Evolutionary conservation across 257 asterid genomes (phyloP).

Genomic region (Plantago major): DNA sequence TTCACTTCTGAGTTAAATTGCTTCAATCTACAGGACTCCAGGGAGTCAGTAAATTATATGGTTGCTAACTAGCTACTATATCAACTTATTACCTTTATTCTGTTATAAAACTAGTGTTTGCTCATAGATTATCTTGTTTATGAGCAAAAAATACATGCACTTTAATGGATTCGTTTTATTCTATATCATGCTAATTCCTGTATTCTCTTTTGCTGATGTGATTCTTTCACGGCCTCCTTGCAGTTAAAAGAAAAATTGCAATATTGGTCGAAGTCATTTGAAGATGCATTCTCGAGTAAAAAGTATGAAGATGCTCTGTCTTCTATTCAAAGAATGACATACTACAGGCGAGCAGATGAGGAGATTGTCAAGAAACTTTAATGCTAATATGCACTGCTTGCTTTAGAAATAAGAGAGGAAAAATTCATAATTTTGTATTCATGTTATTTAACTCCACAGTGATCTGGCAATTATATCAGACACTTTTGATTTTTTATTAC

Average conservation of each 20-base stretch:
- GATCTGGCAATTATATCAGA: too few species aligned
- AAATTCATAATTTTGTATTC: too few species aligned
- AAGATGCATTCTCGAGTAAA: slow-evolving; percentile 45
- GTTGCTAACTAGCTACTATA: background rate
- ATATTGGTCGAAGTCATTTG: slow-evolving; percentile 57
- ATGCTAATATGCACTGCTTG: background rate
- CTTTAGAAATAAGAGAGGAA: too few species aligned
- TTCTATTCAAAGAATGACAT: slow-evolving; percentile 74
- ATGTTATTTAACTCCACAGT: too few species aligned
- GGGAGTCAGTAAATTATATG: background rate
- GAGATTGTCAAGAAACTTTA: slow-evolving; percentile 79
- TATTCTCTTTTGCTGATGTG: background rate
- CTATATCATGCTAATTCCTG: background rate
- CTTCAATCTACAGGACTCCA: background rate
- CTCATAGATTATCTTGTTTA: too few species aligned
- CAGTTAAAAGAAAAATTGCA: slow-evolving; percentile 62
- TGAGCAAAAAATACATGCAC: background rate
- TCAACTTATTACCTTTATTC: too few species aligned
- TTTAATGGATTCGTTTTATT: background rate
- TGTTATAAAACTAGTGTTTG: too few species aligned
- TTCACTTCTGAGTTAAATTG: too few species aligned
- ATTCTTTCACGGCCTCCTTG: slow-evolving; percentile 14
- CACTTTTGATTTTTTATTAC: too few species aligned
- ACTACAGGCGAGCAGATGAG: slow-evolving; percentile 80
- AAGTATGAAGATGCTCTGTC: slow-evolving; percentile 53